Evolutionary conservation across 2,329 filamentous ascomycete species (phyloP), one percentile per base, ranked within the genome.

Genomic region (Penicillium digitatum): DNA sequence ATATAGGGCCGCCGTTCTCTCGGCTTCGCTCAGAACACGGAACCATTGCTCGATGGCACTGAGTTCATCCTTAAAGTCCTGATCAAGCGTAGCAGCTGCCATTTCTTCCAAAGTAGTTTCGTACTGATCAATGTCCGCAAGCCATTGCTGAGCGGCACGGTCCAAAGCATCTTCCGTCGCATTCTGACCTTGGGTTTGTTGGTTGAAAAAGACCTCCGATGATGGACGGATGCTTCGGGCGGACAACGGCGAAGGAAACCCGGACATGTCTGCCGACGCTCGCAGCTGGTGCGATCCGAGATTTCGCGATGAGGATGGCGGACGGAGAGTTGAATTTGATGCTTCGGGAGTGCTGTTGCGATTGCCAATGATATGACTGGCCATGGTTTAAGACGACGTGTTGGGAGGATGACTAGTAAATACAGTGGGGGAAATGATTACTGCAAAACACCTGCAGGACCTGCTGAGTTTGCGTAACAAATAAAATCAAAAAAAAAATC

Each of bases 31-130:
- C 62, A 99, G 80, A 51, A 99, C 94, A 59, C 92, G 88, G 76
- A 99, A 99, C 94, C 94, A 99, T 79, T 99, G 94, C 78, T 99
- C 94, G 70, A 99, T 99, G 64, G 94, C 94, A 72, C 91, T 96
- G 58, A 99, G 83, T 76, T 99, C 94, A 75, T 97, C 94, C 79
- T 99, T 99, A 81, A 99, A 99, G 72, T 99, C 94, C 78, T 99
- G 94, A 72, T 99, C 94, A 52, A 97, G 80, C n/a, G 94, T 97
- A 27, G 94, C 94, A 31, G 93, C 92, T 40, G 94, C 94, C 94
- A 99, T 99, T 73, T 99, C 94, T 75, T 97, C 94, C 68, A 99
- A 77, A 1, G 94, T 99, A n/a, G 87, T 95, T 80, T 99, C 94
- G 69, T 96, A 96, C 74, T 97, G 93, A 72, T 99, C 94, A 65